These are phyloP conservation scores for Penicillium nucicola DNA, from an alignment of 495 filamentous ascomycete genomes.

Conservation along the genomic window DNA sequence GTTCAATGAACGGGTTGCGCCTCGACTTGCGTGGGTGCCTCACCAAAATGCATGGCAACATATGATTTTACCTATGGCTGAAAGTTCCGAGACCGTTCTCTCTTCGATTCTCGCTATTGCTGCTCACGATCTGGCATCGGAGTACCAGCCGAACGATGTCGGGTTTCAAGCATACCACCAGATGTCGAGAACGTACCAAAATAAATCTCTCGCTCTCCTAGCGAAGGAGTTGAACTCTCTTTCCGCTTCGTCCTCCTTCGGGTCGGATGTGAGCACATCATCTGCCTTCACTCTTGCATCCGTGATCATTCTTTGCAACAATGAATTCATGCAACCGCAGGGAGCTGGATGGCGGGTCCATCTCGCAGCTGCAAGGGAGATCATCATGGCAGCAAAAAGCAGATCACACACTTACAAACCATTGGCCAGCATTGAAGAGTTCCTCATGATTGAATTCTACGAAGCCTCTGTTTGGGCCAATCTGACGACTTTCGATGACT, in stretches of 20 bases:
- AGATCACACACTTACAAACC: not conserved
- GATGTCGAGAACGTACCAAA: constrained; percentile 13
- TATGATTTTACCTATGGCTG: constrained; percentile 21
- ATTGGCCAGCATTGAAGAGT: constrained; percentile 10
- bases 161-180: constrained; percentile 10
- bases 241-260: not conserved
- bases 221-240: constrained; percentile 12
- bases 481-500: constrained; percentile 8
- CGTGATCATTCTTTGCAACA: constrained; percentile 17
- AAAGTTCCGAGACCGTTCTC: constrained; percentile 21
- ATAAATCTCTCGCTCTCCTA: constrained; percentile 11
- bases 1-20: constrained; percentile 21
- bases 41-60: constrained; percentile 25
- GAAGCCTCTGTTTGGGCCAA: constrained; percentile 13
- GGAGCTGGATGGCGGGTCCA: constrained; percentile 13
- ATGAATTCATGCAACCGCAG: constrained; percentile 11
- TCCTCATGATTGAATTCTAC: constrained; percentile 14
- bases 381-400: constrained; percentile 7
- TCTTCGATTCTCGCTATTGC: constrained; percentile 26
- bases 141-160: constrained; percentile 10
- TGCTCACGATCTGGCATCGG: constrained; percentile 19
- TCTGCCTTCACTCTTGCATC: constrained; percentile 11
- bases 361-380: constrained; percentile 10
- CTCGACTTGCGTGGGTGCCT: constrained; percentile 23
- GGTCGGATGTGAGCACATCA: not conserved